phyloP scores from a whole-genome alignment of 257 asterid genomes.

The Echites panduratus region DNA sequence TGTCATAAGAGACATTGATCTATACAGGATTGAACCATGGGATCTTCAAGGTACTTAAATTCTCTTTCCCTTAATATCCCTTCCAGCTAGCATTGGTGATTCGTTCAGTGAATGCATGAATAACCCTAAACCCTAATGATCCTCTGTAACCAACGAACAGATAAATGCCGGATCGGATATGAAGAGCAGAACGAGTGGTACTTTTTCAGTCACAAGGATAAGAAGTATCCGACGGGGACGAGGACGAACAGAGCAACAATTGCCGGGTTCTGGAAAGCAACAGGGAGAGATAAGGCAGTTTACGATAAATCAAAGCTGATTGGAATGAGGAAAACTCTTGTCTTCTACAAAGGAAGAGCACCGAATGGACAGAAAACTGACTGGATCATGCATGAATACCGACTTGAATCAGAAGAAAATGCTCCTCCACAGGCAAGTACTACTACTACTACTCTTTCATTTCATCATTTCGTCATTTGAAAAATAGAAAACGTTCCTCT shows the following conservation, averaged over 20 bases:
- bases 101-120: no score
- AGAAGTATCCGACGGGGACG: conserved; percentile 68
- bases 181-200: conserved; percentile 71
- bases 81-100: no score
- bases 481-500: not conserved
- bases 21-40: conserved; percentile 74
- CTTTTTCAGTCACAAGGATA: conserved; percentile 65
- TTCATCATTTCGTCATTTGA: not conserved
- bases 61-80: not conserved
- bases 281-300: conserved; percentile 65
- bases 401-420: conserved; percentile 58
- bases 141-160: conserved; percentile 22
- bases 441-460: no score
- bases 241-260: conserved; percentile 66
- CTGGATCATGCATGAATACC: conserved; percentile 74
- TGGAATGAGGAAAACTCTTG: conserved; percentile 76
- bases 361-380: conserved; percentile 67
- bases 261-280: conserved; percentile 77
- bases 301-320: conserved; percentile 44
- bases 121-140: not conserved
- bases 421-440: conserved; percentile 55
- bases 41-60: conserved; percentile 53
- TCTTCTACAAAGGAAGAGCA: conserved; percentile 68
- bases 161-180: conserved; percentile 59
- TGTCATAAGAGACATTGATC: conserved; percentile 66